Conservation (phyloP, 2,329 filamentous ascomycete species). For the Alternaria tenuissima region DNA sequence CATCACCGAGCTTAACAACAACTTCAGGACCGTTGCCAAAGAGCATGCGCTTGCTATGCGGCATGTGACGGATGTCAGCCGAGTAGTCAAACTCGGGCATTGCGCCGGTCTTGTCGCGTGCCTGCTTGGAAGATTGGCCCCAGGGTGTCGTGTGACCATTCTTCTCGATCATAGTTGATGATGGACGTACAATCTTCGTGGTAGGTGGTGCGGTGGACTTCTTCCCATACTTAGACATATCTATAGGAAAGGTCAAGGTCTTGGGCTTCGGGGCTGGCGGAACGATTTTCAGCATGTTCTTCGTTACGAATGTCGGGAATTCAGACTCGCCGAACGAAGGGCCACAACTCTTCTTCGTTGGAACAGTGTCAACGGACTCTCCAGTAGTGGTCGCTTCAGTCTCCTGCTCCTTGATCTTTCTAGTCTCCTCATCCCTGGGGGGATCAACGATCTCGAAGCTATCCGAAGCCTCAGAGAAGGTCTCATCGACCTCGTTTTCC, state of each 20-base stretch:
- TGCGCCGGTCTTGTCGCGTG: conserved; percentile 9
- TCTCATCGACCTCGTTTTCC: neutral
- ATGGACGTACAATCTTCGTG: neutral
- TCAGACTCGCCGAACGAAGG: neutral
- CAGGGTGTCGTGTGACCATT: neutral
- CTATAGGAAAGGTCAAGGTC: conserved; percentile 31
- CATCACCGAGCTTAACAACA: conserved; percentile 27
- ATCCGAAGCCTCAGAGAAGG: neutral
- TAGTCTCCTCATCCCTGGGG: neutral
- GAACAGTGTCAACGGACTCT: neutral
- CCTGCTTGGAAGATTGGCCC: neutral
- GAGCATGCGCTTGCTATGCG: conserved; percentile 25
- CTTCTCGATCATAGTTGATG: neutral
- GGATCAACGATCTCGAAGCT: neutral
- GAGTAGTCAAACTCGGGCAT: conserved; percentile 20
- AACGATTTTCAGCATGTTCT: conserved; percentile 28
- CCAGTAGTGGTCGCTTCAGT: neutral
- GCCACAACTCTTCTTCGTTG: neutral
- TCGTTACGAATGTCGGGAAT: conserved; percentile 24
- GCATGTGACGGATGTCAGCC: conserved; percentile 34
- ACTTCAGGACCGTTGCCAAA: conserved; percentile 35
- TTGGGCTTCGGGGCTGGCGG: conserved; percentile 30
- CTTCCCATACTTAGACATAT: conserved; percentile 32
- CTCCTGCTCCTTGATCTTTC: neutral
- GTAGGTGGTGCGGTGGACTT: conserved; percentile 5